phyloP scores from a whole-genome alignment of 345 rosid species.

The Corchorus olitorius region DNA sequence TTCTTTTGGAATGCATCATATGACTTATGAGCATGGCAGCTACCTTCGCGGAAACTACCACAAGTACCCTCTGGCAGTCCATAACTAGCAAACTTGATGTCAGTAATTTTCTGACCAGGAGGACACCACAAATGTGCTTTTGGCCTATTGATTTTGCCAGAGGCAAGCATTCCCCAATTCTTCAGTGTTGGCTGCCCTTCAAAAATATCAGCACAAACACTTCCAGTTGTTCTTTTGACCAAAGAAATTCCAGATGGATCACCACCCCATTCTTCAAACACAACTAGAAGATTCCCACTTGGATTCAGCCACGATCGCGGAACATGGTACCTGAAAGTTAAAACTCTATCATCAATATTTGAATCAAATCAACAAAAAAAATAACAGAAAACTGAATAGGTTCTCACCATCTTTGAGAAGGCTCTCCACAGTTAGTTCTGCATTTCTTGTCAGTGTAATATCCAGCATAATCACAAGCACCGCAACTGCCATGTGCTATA shows the following conservation, averaged over 20 bases:
- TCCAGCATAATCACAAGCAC: slow-evolving; percentile 75
- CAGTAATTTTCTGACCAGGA: slow-evolving; percentile 52
- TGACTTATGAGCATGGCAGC: slow-evolving; percentile 67
- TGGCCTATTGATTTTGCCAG: slow-evolving; percentile 21
- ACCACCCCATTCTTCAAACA: slow-evolving; percentile 92
- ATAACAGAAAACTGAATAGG: slow-evolving; percentile 7
- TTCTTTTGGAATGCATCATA: slow-evolving; percentile 45
- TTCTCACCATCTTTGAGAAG: slow-evolving; percentile 79
- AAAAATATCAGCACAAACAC: slow-evolving; percentile 42
- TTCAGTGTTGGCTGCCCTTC: slow-evolving; percentile 54
- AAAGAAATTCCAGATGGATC: slow-evolving; percentile 71
- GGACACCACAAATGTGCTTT: slow-evolving; percentile 60
- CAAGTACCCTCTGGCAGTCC: slow-evolving; percentile 64
- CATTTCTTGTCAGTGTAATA: slow-evolving; percentile 53
- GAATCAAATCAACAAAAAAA: neutral
- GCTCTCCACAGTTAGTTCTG: slow-evolving; percentile 62
- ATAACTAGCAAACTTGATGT: slow-evolving; percentile 69
- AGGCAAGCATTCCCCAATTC: slow-evolving; percentile 33
- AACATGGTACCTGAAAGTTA: slow-evolving; percentile 73
- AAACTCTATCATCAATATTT: neutral
- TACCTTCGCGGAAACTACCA: slow-evolving; percentile 55
- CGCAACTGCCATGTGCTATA: slow-evolving; percentile 69
- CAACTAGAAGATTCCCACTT: slow-evolving; percentile 64
- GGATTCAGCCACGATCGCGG: slow-evolving; percentile 86
- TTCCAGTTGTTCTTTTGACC: slow-evolving; percentile 58